phyloP scores from a whole-genome alignment of 2,329 filamentous ascomycete species.

The Emericellopsis cladophorae region DNA sequence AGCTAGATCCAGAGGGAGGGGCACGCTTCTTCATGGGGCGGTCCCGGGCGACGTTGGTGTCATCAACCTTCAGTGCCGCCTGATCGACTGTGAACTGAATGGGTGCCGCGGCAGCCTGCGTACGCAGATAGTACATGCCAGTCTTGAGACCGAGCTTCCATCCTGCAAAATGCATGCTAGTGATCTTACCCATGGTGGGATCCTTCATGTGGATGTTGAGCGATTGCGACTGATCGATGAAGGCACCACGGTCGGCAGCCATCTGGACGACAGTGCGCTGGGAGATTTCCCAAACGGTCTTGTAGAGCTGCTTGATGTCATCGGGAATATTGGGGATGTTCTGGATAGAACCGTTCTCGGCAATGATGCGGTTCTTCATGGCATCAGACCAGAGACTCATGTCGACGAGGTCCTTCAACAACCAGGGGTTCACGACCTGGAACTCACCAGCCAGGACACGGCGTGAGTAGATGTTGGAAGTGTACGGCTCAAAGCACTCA shows the following conservation, averaged over 20 bases:
- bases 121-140: slow-evolving; percentile 99
- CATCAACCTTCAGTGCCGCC: slow-evolving; percentile 77
- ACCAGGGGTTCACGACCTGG: slow-evolving; percentile 98
- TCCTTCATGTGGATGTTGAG: slow-evolving; percentile 99
- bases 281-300: slow-evolving; percentile 99
- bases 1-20: slow-evolving; percentile 39
- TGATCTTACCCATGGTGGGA: slow-evolving; percentile 99
- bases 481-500: slow-evolving; percentile 99
- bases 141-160: slow-evolving; percentile 99
- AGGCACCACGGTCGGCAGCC: slow-evolving; percentile 95
- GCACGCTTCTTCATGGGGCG: slow-evolving; percentile 57
- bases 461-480: slow-evolving; percentile 98
- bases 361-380: slow-evolving; percentile 99
- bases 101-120: slow-evolving; percentile 88
- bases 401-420: slow-evolving; percentile 95
- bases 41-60: slow-evolving; percentile 62
- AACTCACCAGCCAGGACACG: slow-evolving; percentile 97
- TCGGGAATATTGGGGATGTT: slow-evolving; percentile 93
- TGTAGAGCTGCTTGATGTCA: slow-evolving; percentile 95
- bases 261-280: slow-evolving; percentile 94
- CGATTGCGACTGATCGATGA: slow-evolving; percentile 97
- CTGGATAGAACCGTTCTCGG: slow-evolving; percentile 89
- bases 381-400: slow-evolving; percentile 97
- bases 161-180: slow-evolving; percentile 96
- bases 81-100: slow-evolving; percentile 99